Percentiles rank a stretch among this genome's conserved stretches.
Evolutionary conservation across 768 basidiomycete species (phyloP).

Genomic region (Serendipita sp.): DNA sequence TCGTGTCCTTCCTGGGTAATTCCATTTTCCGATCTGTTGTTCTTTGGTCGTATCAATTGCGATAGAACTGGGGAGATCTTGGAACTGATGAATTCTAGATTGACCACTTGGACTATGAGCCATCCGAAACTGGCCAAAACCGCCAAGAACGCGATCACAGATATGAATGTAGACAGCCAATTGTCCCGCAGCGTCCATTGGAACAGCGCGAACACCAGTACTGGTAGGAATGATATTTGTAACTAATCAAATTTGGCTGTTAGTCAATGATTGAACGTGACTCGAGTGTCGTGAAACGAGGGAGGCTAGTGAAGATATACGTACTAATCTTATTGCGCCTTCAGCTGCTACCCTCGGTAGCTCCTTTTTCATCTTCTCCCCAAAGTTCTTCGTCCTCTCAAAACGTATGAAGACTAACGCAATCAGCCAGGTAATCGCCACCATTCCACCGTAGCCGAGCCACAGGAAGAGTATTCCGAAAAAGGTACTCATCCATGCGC

Average conservation of each 20-base stretch:
- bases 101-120: conserved; percentile 28
- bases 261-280: too few species aligned
- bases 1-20: too few species aligned
- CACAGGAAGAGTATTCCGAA: conserved; percentile 51
- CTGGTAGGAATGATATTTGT: conserved; percentile 49
- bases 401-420: too few species aligned
- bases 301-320: too few species aligned
- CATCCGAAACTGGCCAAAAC: conserved; percentile 34
- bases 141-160: conserved; percentile 47
- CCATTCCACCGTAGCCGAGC: background rate
- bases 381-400: too few species aligned
- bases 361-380: background rate
- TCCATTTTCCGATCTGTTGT: too few species aligned
- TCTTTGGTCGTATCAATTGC: too few species aligned
- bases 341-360: too few species aligned
- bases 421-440: background rate
- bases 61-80: too few species aligned
- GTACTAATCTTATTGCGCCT: too few species aligned
- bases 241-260: conserved; percentile 24
- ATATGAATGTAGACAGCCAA: conserved; percentile 67
- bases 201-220: conserved; percentile 64
- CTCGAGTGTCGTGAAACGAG: too few species aligned
- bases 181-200: conserved; percentile 89
- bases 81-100: background rate
- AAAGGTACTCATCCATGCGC: conserved; percentile 86